Conservation (phyloP, 208 protist genomes). For the Endotrypanum monterogeii region DNA sequence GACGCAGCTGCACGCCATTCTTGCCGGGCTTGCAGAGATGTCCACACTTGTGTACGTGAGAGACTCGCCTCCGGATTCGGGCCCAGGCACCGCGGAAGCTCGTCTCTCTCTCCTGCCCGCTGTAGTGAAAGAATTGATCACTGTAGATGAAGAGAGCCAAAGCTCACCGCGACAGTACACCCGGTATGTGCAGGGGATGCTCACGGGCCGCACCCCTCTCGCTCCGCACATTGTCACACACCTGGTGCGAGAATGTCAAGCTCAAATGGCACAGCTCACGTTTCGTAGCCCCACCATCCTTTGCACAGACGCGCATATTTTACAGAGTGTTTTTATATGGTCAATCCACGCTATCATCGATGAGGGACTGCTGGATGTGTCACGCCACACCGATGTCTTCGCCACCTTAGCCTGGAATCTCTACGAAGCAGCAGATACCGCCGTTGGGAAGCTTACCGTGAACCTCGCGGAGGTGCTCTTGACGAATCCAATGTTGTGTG, state of each 20-base stretch:
- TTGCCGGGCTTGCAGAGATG: conserved; percentile 21
- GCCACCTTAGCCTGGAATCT: conserved; percentile 17
- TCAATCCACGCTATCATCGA: conserved; percentile 25
- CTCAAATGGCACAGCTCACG: conserved; percentile 16
- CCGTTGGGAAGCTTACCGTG: conserved; percentile 16
- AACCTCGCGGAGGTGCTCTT: conserved; percentile 10
- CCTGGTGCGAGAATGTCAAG: conserved; percentile 15
- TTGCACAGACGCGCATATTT: conserved; percentile 18
- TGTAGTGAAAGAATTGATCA: conserved; percentile 26
- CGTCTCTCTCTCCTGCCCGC: conserved; percentile 17
- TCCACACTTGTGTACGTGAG: conserved; percentile 19
- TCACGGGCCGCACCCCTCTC: conserved; percentile 16
- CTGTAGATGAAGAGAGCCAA: conserved; percentile 17
- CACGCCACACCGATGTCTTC: conserved; percentile 10
- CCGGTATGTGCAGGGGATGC: conserved; percentile 25
- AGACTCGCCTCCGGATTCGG: background rate
- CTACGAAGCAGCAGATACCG: conserved; percentile 15
- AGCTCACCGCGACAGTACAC: conserved; percentile 25
- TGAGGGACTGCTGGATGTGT: conserved; percentile 19
- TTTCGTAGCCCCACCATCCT: conserved; percentile 7
- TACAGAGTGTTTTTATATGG: conserved; percentile 25
- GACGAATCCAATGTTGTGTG: background rate
- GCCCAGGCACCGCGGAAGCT: background rate
- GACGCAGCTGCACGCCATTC: conserved; percentile 19
- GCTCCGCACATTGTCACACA: conserved; percentile 19